phyloP scores from a whole-genome alignment of 2,329 filamentous ascomycete genomes.

The Pseudogymnoascus sp. region DNA sequence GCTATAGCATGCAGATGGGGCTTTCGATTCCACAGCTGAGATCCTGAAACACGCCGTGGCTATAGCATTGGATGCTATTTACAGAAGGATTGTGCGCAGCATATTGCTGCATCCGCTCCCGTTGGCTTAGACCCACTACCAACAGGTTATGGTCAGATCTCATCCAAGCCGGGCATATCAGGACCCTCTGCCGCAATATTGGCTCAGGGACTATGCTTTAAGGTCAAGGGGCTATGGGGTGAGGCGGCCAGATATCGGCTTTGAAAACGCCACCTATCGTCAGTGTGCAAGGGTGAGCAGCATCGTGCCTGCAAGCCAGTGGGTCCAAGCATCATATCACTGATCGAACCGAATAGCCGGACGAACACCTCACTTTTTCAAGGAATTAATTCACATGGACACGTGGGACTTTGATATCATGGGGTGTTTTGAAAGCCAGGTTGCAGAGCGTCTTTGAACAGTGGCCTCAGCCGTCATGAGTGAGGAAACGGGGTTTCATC shows the following conservation, averaged over 20 bases:
- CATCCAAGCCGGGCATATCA: background rate
- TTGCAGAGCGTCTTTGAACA: background rate
- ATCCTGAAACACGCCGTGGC: background rate
- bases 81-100: background rate
- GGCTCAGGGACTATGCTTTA: background rate
- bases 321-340: background rate
- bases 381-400: background rate
- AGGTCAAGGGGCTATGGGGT: background rate
- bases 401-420: background rate
- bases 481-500: background rate
- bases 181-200: background rate
- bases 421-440: background rate
- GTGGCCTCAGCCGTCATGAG: background rate
- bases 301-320: background rate
- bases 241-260: background rate
- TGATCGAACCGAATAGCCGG: background rate
- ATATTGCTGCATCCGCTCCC: background rate
- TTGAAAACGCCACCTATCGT: background rate
- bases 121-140: background rate
- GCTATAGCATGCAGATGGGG: background rate
- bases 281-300: background rate
- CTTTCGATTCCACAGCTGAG: background rate
- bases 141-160: background rate
- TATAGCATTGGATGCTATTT: constrained; percentile 5
- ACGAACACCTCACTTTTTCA: background rate